phyloP scores from a whole-genome alignment of 495 filamentous ascomycete species.

The Amniculicola lignicola region DNA sequence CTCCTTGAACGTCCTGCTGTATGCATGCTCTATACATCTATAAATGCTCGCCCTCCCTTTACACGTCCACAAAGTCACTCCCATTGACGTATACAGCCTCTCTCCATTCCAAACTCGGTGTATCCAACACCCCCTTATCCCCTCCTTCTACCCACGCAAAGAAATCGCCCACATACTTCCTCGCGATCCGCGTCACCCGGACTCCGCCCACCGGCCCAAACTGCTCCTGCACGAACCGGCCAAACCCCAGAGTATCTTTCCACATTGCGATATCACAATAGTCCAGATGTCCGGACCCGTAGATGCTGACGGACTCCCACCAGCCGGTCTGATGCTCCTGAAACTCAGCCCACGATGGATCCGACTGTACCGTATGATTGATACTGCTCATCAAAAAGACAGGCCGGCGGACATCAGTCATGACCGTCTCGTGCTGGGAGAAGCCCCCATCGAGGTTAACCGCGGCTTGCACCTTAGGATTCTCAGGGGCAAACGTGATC shows the following conservation, averaged over 20 bases:
- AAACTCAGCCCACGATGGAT: slow-evolving; percentile 17
- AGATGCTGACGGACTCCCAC: slow-evolving; percentile 24
- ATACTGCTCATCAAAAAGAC: slow-evolving; percentile 12
- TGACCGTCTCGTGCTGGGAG: slow-evolving; percentile 1
- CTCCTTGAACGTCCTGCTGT: too few relatives aligned
- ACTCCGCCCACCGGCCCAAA: slow-evolving; percentile 4
- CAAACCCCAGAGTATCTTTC: slow-evolving; percentile 18
- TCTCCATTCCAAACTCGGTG: slow-evolving; percentile 2
- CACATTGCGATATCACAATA: slow-evolving; percentile 18
- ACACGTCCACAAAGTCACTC: too few relatives aligned
- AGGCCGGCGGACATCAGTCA: slow-evolving; percentile 25
- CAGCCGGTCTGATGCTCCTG: slow-evolving; percentile 18
- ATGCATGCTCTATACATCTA: too few relatives aligned
- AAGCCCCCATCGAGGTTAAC: slow-evolving; percentile 21
- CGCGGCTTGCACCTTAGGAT: slow-evolving; percentile 8
- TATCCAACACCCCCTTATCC: background rate
- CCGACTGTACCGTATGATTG: slow-evolving; percentile 8
- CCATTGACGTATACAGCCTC: slow-evolving; percentile 19
- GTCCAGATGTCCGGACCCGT: slow-evolving; percentile 15
- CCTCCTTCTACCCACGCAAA: slow-evolving; percentile 14
- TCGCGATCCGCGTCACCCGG: slow-evolving; percentile 14
- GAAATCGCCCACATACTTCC: slow-evolving; percentile 3
- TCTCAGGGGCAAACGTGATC: background rate
- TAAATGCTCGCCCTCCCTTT: too few relatives aligned
- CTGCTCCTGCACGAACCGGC: slow-evolving; percentile 2